These are phyloP conservation scores for Suhomyces maxii DNA, from an alignment of 1,139 yeast genomes.

Conservation along the genomic window DNA sequence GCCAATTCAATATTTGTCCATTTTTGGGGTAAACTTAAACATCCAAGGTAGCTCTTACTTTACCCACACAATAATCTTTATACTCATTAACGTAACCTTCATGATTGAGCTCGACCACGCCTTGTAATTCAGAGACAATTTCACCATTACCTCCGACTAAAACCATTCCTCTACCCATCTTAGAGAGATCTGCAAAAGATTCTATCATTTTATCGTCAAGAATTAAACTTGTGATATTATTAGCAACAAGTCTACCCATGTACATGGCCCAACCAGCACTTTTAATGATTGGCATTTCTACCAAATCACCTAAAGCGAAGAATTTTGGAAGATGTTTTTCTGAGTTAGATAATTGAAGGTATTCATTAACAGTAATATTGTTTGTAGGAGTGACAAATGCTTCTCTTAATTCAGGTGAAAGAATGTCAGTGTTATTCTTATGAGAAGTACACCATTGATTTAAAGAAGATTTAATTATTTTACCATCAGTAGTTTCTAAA, in stretches of 20 bases:
- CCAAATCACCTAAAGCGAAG: slow-evolving; percentile 45
- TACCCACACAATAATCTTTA: slow-evolving; percentile 37
- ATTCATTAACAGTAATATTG: slow-evolving; percentile 36
- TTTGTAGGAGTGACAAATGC: slow-evolving; percentile 27
- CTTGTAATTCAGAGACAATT: slow-evolving; percentile 39
- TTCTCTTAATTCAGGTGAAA: slow-evolving; percentile 18
- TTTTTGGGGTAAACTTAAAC: slow-evolving; percentile 5
- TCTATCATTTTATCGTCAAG: slow-evolving; percentile 34
- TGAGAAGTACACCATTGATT: slow-evolving; percentile 49
- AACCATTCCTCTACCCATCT: slow-evolving; percentile 46
- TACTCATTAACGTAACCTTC: slow-evolving; percentile 41
- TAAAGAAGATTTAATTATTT: slow-evolving; percentile 31
- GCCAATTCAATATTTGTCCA: not conserved
- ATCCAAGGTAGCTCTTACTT: slow-evolving; percentile 24
- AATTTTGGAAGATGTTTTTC: slow-evolving; percentile 20
- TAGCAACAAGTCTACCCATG: slow-evolving; percentile 45
- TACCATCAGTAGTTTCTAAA: slow-evolving; percentile 30
- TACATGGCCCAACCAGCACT: slow-evolving; percentile 52
- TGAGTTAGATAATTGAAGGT: slow-evolving; percentile 32
- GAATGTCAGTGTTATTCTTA: slow-evolving; percentile 37
- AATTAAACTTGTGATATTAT: slow-evolving; percentile 34
- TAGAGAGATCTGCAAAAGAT: slow-evolving; percentile 34
- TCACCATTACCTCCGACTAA: slow-evolving; percentile 45
- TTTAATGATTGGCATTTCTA: slow-evolving; percentile 42
- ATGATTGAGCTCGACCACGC: slow-evolving; percentile 37